Evolutionary conservation across 1,284 basidiomycete genomes (phyloP).

Genomic region (Sparassis latifolia): DNA sequence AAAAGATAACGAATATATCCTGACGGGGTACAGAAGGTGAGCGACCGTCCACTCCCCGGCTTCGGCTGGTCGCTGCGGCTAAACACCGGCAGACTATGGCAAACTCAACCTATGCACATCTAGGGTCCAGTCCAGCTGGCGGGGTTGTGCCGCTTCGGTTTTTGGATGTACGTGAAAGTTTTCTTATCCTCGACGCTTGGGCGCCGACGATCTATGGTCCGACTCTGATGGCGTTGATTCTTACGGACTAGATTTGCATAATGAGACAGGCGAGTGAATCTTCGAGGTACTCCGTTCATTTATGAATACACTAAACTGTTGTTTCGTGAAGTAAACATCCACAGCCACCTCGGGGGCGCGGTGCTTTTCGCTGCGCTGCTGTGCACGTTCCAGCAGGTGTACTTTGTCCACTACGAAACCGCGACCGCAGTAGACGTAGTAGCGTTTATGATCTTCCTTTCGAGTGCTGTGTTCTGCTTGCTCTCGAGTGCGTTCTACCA

Average conservation of each 20-base stretch:
- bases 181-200: neutral
- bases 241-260: constrained; percentile 63
- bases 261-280: constrained; percentile 61
- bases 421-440: constrained; percentile 59
- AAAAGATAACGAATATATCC: constrained; percentile 72
- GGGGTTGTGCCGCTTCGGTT: constrained; percentile 60
- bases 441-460: constrained; percentile 64
- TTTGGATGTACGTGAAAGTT: constrained; percentile 57
- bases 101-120: too few relatives aligned
- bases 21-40: constrained; percentile 67
- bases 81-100: too few relatives aligned
- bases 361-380: constrained; percentile 62
- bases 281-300: neutral
- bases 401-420: constrained; percentile 42
- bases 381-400: constrained; percentile 41
- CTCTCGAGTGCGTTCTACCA: constrained; percentile 75
- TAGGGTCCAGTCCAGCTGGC: constrained; percentile 60
- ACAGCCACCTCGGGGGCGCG: constrained; percentile 79
- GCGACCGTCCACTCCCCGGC: neutral
- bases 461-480: constrained; percentile 73
- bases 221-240: neutral
- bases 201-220: too few relatives aligned
- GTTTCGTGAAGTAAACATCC: constrained; percentile 71
- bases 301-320: neutral
- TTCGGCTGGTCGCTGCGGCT: too few relatives aligned